Conservation (phyloP, 805 yeast species). For the Zygoascus flipseniorum region DNA sequence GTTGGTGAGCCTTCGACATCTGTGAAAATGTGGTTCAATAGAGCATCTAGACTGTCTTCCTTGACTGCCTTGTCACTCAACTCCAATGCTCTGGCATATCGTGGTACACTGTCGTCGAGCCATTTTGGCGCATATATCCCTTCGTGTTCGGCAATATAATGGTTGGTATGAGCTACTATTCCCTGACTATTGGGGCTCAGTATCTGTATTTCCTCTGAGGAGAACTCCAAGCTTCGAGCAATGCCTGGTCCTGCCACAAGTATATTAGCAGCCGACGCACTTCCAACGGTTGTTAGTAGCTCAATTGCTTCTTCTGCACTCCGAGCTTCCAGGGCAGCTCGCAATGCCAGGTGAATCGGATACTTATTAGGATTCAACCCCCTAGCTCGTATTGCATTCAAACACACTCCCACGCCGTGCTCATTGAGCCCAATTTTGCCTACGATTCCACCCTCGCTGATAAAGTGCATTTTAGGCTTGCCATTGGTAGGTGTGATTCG, state of each 20-base stretch:
- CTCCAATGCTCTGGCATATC: constrained; percentile 12
- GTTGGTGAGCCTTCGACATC: constrained; percentile 21
- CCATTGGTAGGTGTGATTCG: constrained; percentile 20
- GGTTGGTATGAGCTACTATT: constrained; percentile 13
- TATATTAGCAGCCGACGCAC: constrained; percentile 16
- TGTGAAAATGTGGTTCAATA: constrained; percentile 11
- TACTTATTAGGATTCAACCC: constrained; percentile 24
- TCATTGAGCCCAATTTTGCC: constrained; percentile 31
- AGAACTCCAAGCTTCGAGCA: constrained; percentile 14
- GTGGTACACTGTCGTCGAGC: constrained; percentile 8
- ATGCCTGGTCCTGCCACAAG: constrained; percentile 11
- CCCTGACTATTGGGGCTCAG: constrained; percentile 8
- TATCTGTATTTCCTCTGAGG: constrained; percentile 8
- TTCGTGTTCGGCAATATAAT: constrained; percentile 12
- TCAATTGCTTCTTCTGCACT: constrained; percentile 20
- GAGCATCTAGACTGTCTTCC: background rate
- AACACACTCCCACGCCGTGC: constrained; percentile 27
- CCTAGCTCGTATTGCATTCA: constrained; percentile 29
- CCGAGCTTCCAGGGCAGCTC: constrained; percentile 27
- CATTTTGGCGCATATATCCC: constrained; percentile 10
- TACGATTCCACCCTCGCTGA: constrained; percentile 31
- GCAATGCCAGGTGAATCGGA: constrained; percentile 32
- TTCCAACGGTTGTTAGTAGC: constrained; percentile 5
- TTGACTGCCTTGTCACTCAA: constrained; percentile 7
- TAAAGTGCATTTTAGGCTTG: constrained; percentile 21